Base-by-base conservation (phyloP, 140 eudicot genomes). In the Eryngium alpinum region DNA sequence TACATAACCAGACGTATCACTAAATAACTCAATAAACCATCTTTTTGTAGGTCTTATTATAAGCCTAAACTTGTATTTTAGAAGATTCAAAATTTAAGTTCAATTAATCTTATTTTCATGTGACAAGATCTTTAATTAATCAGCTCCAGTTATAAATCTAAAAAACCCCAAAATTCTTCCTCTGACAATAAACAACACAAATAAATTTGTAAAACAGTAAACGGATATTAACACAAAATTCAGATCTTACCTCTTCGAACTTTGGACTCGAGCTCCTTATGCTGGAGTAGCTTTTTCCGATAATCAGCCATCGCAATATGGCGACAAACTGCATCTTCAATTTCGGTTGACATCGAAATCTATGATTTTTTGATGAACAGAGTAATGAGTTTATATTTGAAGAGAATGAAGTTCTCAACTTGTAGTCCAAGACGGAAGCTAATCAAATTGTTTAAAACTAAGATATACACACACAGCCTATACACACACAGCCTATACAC, bases 261-360 rank as follows among this genome's bases (percentile, higher is more conserved):
- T 50, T 97, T 87, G 53, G 97, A 89, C 77, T 92, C 97, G 70
- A 95, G 97, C 83, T 95, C 99, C 75, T 89, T 93, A 59, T 95
- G 99, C 52, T 84, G 96, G 21, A 95, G 96, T 43, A 92, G 87
- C 87, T 92, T 95, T 80, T 92, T 92, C 81, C 95, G 90, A 85
- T 95, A 91, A 24, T 95, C 99, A n/a, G 89, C 82, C 15, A 84
- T 57, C 50, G 90, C 91, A 21, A 81, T 80, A 11, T 90, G 91
- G 80, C 97, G 94, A 12, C 97, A 95, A 31, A 82, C 97, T 34
- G 88, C 99, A 67, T 92, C 99, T 77, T 91, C 97, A 9, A 85
- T 84, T 63, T 88, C 98, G 79, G 56, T 86, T 57, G 88, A 18
- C 89, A 85, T 85, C 77, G 65, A 80, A 86, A 80, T 57, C 29